These are phyloP conservation scores for Stachybotrys chlorohalonatus DNA, from an alignment of 2,329 filamentous ascomycete species.

Conservation along the genomic window DNA sequence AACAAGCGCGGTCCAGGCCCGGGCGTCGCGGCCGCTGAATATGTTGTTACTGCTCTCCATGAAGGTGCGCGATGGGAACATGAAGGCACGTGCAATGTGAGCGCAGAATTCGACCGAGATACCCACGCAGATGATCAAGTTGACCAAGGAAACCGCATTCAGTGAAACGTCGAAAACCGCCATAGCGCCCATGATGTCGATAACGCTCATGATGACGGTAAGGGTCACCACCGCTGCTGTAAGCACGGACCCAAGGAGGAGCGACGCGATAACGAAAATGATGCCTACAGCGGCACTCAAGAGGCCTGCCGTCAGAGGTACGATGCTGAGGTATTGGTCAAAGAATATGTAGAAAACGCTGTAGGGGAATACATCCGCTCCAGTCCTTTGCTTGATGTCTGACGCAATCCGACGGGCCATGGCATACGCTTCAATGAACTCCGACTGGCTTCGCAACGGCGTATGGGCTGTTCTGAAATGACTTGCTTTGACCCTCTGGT, in stretches of 20 bases:
- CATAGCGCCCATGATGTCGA: slow-evolving; percentile 95
- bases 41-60: slow-evolving; percentile 68
- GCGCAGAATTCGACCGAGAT: slow-evolving; percentile 97
- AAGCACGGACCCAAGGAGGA: slow-evolving; percentile 73
- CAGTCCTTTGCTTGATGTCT: slow-evolving; percentile 62
- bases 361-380: slow-evolving; percentile 86
- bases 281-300: slow-evolving; percentile 77
- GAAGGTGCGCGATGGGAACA: slow-evolving; percentile 76
- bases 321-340: slow-evolving; percentile 86
- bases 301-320: slow-evolving; percentile 68
- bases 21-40: slow-evolving; percentile 73
- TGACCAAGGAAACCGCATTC: slow-evolving; percentile 92
- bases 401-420: slow-evolving; percentile 80
- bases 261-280: slow-evolving; percentile 70
- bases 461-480: slow-evolving; percentile 91
- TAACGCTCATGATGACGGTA: slow-evolving; percentile 86
- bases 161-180: slow-evolving; percentile 78
- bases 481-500: slow-evolving; percentile 63
- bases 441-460: slow-evolving; percentile 75
- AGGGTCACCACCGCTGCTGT: slow-evolving; percentile 77
- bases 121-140: slow-evolving; percentile 92
- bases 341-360: slow-evolving; percentile 99
- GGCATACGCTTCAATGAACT: slow-evolving; percentile 88
- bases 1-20: slow-evolving; percentile 86
- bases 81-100: slow-evolving; percentile 91